phyloP scores from a whole-genome alignment of 2,329 filamentous ascomycete species.

The Verticillium albo-atrum region DNA sequence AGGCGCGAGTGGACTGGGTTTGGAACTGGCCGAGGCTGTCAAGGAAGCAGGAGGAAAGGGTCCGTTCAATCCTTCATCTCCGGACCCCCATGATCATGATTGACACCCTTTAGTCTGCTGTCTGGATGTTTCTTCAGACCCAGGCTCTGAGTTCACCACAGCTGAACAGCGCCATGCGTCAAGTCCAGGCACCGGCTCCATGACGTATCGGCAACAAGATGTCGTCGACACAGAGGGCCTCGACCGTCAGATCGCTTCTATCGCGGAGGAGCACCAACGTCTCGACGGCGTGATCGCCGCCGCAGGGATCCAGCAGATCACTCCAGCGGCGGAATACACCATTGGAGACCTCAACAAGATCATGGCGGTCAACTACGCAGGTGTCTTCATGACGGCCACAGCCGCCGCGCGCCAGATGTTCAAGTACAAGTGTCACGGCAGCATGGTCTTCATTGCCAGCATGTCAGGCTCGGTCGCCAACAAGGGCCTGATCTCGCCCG shows the following conservation, averaged over 20 bases:
- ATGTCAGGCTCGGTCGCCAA: slow-evolving; percentile 49
- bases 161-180: slow-evolving; percentile 45
- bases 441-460: slow-evolving; percentile 53
- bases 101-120: slow-evolving; percentile 43
- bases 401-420: slow-evolving; percentile 63
- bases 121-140: slow-evolving; percentile 46
- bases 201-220: slow-evolving; percentile 65
- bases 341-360: slow-evolving; percentile 55
- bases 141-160: slow-evolving; percentile 52
- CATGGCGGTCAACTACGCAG: slow-evolving; percentile 66
- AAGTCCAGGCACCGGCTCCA: slow-evolving; percentile 48
- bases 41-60: slow-evolving; percentile 70
- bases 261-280: slow-evolving; percentile 55
- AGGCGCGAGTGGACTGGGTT: slow-evolving; percentile 66
- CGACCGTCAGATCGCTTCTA: slow-evolving; percentile 52
- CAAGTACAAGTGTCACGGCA: slow-evolving; percentile 44
- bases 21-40: slow-evolving; percentile 68
- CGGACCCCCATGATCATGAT: neutral
- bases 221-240: slow-evolving; percentile 58
- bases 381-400: slow-evolving; percentile 66
- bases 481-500: slow-evolving; percentile 60
- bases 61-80: slow-evolving; percentile 19
- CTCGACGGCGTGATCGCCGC: slow-evolving; percentile 68
- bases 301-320: slow-evolving; percentile 66
- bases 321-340: slow-evolving; percentile 61